Evolutionary conservation across 257 asterid species (phyloP).

Genomic region (Solanum acaule): DNA sequence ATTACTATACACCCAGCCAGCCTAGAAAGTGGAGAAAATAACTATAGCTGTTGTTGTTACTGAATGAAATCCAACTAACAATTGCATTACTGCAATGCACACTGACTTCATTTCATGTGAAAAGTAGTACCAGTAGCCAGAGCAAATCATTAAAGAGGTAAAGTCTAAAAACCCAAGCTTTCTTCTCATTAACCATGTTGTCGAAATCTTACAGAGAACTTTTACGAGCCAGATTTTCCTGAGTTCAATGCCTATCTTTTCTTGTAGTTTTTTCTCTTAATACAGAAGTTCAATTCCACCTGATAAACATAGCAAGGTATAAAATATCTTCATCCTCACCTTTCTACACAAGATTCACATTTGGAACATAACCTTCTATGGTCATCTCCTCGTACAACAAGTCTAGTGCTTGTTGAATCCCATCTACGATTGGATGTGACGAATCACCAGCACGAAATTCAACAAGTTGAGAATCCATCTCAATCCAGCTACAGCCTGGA

Average conservation of each 20-base stretch:
- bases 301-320: background rate
- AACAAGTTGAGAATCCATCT: conserved; percentile 49
- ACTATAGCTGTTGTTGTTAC: background rate
- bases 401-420: conserved; percentile 35
- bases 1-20: background rate
- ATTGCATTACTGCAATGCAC: background rate
- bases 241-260: background rate
- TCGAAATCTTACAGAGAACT: background rate
- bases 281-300: background rate
- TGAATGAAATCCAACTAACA: background rate
- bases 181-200: background rate
- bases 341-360: conserved; percentile 12
- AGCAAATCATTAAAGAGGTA: background rate
- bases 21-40: background rate
- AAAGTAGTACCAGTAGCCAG: background rate
- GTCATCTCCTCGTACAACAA: conserved; percentile 51
- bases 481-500: conserved; percentile 95
- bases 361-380: conserved; percentile 13
- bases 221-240: background rate
- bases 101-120: background rate
- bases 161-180: background rate
- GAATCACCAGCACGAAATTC: conserved; percentile 74
- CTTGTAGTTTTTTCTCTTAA: background rate
- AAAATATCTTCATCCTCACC: background rate
- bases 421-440: conserved; percentile 24